Conservation (phyloP, 768 basidiomycete genomes). For the Hortiboletus flavorubellus region DNA sequence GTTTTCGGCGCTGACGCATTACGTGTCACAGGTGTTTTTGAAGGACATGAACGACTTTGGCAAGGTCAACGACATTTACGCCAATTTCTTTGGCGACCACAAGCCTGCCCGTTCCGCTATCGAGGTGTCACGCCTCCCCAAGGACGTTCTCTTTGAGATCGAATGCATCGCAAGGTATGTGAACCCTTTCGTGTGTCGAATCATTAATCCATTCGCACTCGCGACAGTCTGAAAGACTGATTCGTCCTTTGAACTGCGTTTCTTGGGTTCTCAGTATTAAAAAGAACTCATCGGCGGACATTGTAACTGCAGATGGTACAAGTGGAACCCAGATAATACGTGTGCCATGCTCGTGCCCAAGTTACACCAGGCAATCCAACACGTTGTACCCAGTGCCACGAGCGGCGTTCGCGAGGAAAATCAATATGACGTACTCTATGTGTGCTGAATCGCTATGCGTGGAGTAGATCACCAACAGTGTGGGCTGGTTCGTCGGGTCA, state of each 20-base stretch:
- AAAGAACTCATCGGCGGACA: neutral
- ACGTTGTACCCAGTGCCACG: no score
- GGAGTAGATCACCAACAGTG: slow-evolving; percentile 12
- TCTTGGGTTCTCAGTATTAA: no score
- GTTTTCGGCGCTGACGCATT: neutral
- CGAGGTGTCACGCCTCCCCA: slow-evolving; percentile 85
- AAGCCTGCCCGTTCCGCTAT: slow-evolving; percentile 93
- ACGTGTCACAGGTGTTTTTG: slow-evolving; percentile 68
- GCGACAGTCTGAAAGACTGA: slow-evolving; percentile 20
- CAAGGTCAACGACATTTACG: slow-evolving; percentile 78
- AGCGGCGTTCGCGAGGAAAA: neutral
- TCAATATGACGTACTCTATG: slow-evolving; percentile 16
- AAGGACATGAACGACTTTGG: slow-evolving; percentile 91
- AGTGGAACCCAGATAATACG: no score
- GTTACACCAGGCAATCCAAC: neutral
- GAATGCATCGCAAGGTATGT: slow-evolving; percentile 80
- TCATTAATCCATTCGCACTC: neutral
- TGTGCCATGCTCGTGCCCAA: no score
- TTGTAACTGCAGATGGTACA: neutral
- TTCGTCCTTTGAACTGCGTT: no score
- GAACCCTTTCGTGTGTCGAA: neutral
- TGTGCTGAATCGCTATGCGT: slow-evolving; percentile 22
- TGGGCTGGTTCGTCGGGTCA: neutral
- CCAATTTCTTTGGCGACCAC: slow-evolving; percentile 81
- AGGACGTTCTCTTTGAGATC: slow-evolving; percentile 89